Conservation (phyloP, 257 asterid species). For the Ballota nigra region DNA sequence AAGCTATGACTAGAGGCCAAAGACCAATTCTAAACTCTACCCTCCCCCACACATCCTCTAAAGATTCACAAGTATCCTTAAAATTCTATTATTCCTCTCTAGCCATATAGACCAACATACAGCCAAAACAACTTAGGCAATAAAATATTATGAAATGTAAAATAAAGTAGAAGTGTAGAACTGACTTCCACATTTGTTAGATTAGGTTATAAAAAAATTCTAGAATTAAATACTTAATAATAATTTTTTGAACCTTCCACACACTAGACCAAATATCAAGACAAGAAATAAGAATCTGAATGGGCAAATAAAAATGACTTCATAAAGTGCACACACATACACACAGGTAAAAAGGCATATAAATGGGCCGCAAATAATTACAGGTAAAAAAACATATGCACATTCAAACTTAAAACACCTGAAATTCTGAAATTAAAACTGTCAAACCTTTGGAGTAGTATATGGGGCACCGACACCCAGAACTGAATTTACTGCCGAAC, state of each 20-base stretch:
- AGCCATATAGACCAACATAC: too few relatives aligned
- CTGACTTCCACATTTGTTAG: neutral
- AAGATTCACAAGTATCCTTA: too few relatives aligned
- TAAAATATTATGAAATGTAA: neutral
- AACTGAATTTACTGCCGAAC: conserved; percentile 65
- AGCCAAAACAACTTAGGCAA: neutral
- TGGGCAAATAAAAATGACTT: neutral
- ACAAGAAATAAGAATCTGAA: neutral
- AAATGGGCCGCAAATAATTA: neutral
- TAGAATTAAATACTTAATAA: neutral
- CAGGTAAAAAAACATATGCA: neutral
- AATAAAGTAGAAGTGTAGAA: neutral
- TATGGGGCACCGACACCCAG: conserved; percentile 77
- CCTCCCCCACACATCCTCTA: too few relatives aligned
- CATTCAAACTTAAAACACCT: conserved; percentile 12
- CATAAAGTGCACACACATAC: neutral
- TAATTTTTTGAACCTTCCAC: neutral
- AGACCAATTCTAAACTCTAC: too few relatives aligned
- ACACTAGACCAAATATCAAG: conserved; percentile 7
- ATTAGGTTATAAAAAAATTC: neutral
- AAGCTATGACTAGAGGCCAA: too few relatives aligned
- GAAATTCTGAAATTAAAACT: conserved; percentile 5
- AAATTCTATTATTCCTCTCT: too few relatives aligned
- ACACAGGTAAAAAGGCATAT: conserved; percentile 5
- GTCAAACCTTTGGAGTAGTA: conserved; percentile 74